Base-by-base conservation (phyloP, 345 rosid genomes). In the Passiflora organensis region DNA sequence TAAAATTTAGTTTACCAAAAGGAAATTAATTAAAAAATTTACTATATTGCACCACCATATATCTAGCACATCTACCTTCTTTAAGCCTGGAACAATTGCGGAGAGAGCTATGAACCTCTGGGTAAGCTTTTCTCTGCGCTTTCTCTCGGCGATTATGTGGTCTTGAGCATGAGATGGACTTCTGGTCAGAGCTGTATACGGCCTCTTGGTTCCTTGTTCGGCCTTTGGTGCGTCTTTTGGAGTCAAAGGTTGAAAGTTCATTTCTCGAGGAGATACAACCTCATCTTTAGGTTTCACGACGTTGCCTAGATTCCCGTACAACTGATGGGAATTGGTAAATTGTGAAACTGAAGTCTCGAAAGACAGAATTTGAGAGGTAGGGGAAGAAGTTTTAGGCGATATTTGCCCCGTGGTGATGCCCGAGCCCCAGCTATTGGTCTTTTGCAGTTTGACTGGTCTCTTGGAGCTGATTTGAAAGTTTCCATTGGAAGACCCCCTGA, bases 101-200 rank as follows among this genome's bases (percentile, higher is more conserved):
- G 91, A 84, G 42, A 89, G 89, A 43, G 89, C 80, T 18, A 89
- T 75, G 60, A 89, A 79, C 9, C 75, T 71, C 63, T 84, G 81
- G 57, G 76, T 79, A 45, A 89, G 86, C 75, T 76, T 84, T 63
- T 86, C 89, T 23, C 97, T 78, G 1, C 97, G 78, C 58, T 86
- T 86, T 70, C 95, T 71, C 67, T 89, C 97, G 1, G 97, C 91
- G n/a, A 86, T 47, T 6, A 89, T 82, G 65, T 89, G 95, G 50
- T 89, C 97, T 63, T 78, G 77, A 10, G 89, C 82, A 53, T 72
- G 70, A 6, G 72, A 20, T 1, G 72, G 81, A 21, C 53, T 64
- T 69, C 91, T 75, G 20, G 69, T 72, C 25, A 34, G 20, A 32
- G 13, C 22, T 5, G 53, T 21, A 22, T 16, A 32, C 47, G 16